Evolutionary conservation across 768 basidiomycete genomes (phyloP), one percentile per base, ranked within the genome.

Genomic region (Collybia nuda): DNA sequence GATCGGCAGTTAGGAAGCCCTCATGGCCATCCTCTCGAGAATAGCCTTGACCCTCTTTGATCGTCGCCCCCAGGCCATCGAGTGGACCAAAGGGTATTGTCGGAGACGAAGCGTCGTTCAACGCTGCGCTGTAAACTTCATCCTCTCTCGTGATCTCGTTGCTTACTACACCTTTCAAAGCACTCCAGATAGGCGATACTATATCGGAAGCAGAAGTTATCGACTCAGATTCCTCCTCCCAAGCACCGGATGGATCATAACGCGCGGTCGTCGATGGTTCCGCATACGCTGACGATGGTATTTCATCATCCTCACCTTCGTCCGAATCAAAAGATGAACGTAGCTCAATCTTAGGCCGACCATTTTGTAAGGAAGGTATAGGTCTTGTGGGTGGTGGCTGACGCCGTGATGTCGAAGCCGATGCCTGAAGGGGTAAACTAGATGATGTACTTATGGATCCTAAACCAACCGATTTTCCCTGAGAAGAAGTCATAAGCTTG

Each of bases 71-170:
- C 19, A 23, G 44, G 36, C 40, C 18, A 47, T 44, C 38, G 5
- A 3, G 12, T 8, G 54, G 51, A 38, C 42, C 53, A 12, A 56
- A 18, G 1, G 67, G 68, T 35, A 68, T 37, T 14, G 52, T 65
- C 6, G 68, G 68, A 6, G 65, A 67, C 8, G 44, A 46, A 29
- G 51, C 56, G 48, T 67, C 69, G 35, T 51, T 64, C 23, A 68
- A 22, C 11, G 67, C 65, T 12, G 66, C 59, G 22, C 50, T 51
- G 28, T 44, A 51, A 7, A 32, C 28, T 9, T 46, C 35, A 12
- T 49, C 43, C 11, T 47, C 43, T 17, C 26, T 37, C 6, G 26
- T 32, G 15, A 40, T 9, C 9, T 50, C 41, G 4, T 57, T 35
- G 3, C 51, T 38, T 9, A 63, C 42, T 15, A 57, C 44, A 12